Base-by-base conservation (phyloP, 2,329 filamentous ascomycete species). In the Lizonia empirigonia region DNA sequence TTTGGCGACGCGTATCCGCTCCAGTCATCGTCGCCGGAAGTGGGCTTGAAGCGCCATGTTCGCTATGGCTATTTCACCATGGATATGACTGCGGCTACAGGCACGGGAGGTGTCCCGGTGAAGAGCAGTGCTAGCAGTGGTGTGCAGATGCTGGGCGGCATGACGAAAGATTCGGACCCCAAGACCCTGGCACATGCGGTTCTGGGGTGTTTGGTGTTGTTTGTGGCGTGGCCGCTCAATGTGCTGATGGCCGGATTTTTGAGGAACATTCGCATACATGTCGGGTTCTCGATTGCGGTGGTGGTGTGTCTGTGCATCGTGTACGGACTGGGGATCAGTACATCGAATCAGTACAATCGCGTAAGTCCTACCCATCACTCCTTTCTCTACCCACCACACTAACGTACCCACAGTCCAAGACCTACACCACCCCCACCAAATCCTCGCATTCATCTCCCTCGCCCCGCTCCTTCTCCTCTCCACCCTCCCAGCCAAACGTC, bases 371-470 rank as follows among this genome's bases (percentile, higher is more conserved):
- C 20, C 8, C 12, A 0, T 7, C 6, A 27, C 7, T 1, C n/a
- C 5, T 32, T 22, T n/a, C 20, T 12, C 4, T 8, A 19, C 32
- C 13, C 22, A 18, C 7, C 5, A 37, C 26, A 24, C 46, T 53
- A 19, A 57, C 55, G 53, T 37, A 58, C 59, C 2, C 9, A 10
- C 19, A 78, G 70, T 77, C 75, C 32, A 74, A 74, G 50, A 45
- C 62, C 47, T 79, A 74, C 69, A 71, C 59, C 53, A 72, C 77
- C 7, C 63, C 74, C 79, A 81, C 62, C 79, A 81, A 55, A 72
- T 80, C 56, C 50, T 79, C 44, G 78, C 78, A 19, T 71, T 80
- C 34, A 37, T 78, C 30, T 37, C 92, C 80, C 50, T 73, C n/a
- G 37, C 60, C n/a, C 68, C 68, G 5, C 59, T 70, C 38, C 48